Conservation (phyloP, 2,329 filamentous ascomycete genomes). For the Cladosporium austrohemisphaericum region DNA sequence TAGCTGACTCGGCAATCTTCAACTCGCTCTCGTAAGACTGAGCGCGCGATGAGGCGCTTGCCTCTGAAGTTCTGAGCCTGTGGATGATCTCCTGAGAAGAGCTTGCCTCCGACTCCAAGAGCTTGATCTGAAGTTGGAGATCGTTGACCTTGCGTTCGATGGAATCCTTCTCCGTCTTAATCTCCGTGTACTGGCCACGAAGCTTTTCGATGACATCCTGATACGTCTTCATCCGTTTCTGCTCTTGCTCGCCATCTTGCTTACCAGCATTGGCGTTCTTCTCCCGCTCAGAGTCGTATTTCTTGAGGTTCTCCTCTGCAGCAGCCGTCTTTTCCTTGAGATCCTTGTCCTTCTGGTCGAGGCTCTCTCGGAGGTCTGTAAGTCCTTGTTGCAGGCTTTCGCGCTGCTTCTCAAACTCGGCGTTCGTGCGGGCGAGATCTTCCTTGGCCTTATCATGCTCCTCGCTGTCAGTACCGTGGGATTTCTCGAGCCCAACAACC, state of each 20-base stretch:
- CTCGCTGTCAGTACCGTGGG: conserved; percentile 36
- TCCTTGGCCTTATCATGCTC: conserved; percentile 38
- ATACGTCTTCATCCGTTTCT: conserved; percentile 53
- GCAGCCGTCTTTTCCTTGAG: conserved; percentile 40
- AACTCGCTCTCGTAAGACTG: conserved; percentile 28
- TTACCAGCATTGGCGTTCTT: conserved; percentile 48
- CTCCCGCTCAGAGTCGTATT: conserved; percentile 42
- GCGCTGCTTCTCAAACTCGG: conserved; percentile 35
- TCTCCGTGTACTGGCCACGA: conserved; percentile 51
- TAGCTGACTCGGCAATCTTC: conserved; percentile 26
- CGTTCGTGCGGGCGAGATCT: conserved; percentile 23
- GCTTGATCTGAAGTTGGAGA: conserved; percentile 25
- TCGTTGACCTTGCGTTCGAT: conserved; percentile 44
- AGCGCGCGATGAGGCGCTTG: conserved; percentile 4
- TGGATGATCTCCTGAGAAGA: conserved; percentile 20
- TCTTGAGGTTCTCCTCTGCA: conserved; percentile 31
- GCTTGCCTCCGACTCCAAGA: conserved; percentile 28
- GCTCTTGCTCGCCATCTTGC: conserved; percentile 42
- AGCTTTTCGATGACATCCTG: conserved; percentile 55
- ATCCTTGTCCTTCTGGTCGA: conserved; percentile 44
- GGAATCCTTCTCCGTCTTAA: conserved; percentile 45
- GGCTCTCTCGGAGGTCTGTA: conserved; percentile 40
- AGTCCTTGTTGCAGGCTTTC: conserved; percentile 55
- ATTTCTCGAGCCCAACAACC: conserved; percentile 14
- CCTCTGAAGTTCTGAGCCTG: conserved; percentile 20